Conservation (phyloP, 139 green algal genomes). For the Chlorella sp. region DNA sequence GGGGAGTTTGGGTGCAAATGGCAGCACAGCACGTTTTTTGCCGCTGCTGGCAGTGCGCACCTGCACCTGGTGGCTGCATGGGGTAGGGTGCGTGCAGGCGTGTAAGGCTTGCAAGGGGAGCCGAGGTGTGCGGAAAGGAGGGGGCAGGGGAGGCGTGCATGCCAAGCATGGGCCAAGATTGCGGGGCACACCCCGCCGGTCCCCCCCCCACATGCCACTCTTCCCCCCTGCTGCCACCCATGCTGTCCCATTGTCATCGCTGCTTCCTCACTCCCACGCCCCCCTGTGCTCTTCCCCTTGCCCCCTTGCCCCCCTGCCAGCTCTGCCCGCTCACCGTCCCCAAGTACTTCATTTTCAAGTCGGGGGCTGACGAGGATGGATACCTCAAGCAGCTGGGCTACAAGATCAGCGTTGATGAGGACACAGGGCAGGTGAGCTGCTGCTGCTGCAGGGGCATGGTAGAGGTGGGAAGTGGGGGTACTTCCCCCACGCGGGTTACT, state of each 20-base stretch:
- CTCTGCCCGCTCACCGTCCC: conserved; percentile 62
- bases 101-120: no score
- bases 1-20: no score
- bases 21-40: no score
- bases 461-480: no score
- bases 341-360: conserved; percentile 44
- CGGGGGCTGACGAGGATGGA: conserved; percentile 31
- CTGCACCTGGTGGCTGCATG: no score
- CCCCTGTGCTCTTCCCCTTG: background rate
- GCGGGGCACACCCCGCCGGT: no score
- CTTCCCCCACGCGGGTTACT: no score
- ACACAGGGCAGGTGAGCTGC: conserved; percentile 20
- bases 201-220: background rate
- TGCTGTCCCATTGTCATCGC: background rate
- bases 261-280: background rate
- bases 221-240: background rate
- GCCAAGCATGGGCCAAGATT: no score
- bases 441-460: background rate
- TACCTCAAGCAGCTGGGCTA: conserved; percentile 57
- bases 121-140: no score
- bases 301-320: background rate
- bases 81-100: no score
- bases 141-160: no score
- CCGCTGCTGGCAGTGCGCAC: no score
- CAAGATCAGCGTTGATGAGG: conserved; percentile 42